A percentile compares a stretch with the other conserved stretches of the same genome.
Conservation (phyloP, 306 rosid species). For the Trifolium fragiferum region DNA sequence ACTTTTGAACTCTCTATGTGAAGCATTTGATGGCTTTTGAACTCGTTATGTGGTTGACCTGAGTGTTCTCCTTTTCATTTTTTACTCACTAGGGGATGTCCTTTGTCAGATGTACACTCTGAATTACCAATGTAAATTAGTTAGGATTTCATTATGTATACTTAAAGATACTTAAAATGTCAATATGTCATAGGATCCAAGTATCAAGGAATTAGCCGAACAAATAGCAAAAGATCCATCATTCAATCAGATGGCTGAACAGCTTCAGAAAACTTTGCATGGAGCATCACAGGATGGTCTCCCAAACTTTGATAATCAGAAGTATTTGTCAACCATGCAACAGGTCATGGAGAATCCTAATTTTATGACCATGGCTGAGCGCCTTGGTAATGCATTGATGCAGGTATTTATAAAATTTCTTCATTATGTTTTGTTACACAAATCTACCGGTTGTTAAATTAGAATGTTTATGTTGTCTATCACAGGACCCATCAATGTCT, state of each 20-base stretch:
- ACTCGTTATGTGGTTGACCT: not conserved
- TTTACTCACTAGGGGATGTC: constrained; percentile 26
- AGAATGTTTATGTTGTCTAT: constrained; percentile 35
- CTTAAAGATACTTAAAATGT: constrained; percentile 36
- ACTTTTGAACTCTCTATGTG: constrained; percentile 4
- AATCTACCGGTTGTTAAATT: constrained; percentile 7
- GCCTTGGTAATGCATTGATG: constrained; percentile 88
- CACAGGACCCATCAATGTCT: constrained; percentile 96
- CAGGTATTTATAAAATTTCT: constrained; percentile 63
- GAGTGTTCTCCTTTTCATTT: not conserved
- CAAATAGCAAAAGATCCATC: constrained; percentile 96
- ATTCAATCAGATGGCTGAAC: constrained; percentile 98
- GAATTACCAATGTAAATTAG: constrained; percentile 14
- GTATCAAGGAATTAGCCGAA: constrained; percentile 94
- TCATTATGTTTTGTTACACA: constrained; percentile 20
- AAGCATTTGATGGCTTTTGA: constrained; percentile 23
- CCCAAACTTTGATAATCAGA: constrained; percentile 88
- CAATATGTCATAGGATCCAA: constrained; percentile 78
- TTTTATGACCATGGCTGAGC: constrained; percentile 99
- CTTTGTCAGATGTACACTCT: constrained; percentile 25
- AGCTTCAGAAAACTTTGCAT: constrained; percentile 90
- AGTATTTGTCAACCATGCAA: constrained; percentile 85
- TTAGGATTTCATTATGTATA: constrained; percentile 4
- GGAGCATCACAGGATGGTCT: constrained; percentile 67
- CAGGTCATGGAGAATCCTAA: constrained; percentile 99